Evolutionary conservation across 2,329 filamentous ascomycete genomes (phyloP).

Genomic region (Aspergillus flavus): DNA sequence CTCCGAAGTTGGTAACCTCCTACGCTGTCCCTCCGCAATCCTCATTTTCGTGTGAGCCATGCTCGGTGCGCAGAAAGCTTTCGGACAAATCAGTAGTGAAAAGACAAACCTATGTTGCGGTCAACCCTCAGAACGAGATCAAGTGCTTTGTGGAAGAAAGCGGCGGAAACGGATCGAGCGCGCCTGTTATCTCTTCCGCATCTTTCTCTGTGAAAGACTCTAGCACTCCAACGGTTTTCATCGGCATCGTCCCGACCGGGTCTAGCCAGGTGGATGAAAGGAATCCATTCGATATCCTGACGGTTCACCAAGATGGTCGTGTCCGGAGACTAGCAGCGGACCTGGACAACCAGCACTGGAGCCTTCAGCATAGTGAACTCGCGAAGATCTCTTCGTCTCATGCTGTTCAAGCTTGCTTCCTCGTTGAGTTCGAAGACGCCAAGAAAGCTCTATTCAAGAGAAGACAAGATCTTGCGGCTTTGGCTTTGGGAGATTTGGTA

Average conservation of each 20-base stretch:
- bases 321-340: slow-evolving; percentile 45
- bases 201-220: slow-evolving; percentile 42
- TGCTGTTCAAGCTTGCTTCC: slow-evolving; percentile 39
- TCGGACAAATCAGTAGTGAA: slow-evolving; percentile 46
- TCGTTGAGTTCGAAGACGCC: slow-evolving; percentile 45
- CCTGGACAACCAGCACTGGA: slow-evolving; percentile 44
- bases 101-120: slow-evolving; percentile 60
- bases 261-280: slow-evolving; percentile 26
- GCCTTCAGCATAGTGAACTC: slow-evolving; percentile 37
- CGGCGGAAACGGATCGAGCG: slow-evolving; percentile 32
- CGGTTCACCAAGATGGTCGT: slow-evolving; percentile 48
- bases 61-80: slow-evolving; percentile 58
- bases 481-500: slow-evolving; percentile 37
- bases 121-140: slow-evolving; percentile 53
- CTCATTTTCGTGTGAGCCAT: slow-evolving; percentile 59
- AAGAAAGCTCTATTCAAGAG: slow-evolving; percentile 43
- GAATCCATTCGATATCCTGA: slow-evolving; percentile 43
- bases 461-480: slow-evolving; percentile 42
- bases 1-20: slow-evolving; percentile 61
- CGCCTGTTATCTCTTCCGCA: slow-evolving; percentile 41
- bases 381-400: slow-evolving; percentile 30
- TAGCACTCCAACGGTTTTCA: slow-evolving; percentile 39
- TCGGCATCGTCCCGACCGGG: slow-evolving; percentile 40
- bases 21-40: slow-evolving; percentile 64
- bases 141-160: slow-evolving; percentile 58